phyloP scores from a whole-genome alignment of 1,284 basidiomycete genomes.

The Salmacisia buchloeana region DNA sequence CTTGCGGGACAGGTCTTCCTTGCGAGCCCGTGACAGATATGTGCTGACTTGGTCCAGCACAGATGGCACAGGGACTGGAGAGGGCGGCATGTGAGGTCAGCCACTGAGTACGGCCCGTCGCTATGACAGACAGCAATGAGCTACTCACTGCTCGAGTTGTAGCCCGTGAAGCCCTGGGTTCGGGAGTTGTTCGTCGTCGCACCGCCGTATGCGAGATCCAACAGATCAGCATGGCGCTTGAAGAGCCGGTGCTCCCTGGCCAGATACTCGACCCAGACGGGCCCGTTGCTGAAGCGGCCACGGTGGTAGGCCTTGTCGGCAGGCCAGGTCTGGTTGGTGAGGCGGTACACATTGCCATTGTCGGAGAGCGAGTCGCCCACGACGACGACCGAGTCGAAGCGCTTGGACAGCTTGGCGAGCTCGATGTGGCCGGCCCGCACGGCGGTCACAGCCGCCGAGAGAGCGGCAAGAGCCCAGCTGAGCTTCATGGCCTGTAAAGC shows the following conservation, averaged over 20 bases:
- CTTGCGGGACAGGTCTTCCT: conserved; percentile 1
- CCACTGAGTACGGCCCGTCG: not conserved
- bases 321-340: conserved; percentile 28
- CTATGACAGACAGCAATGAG: not conserved
- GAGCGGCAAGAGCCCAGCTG: too few species aligned
- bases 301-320: conserved; percentile 20
- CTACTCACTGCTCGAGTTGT: conserved; percentile 10
- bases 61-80: conserved; percentile 17
- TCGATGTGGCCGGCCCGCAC: too few species aligned
- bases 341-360: conserved; percentile 26
- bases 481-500: too few species aligned
- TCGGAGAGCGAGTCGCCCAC: conserved; percentile 30
- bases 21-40: conserved; percentile 11
- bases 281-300: conserved; percentile 28
- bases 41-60: conserved; percentile 14
- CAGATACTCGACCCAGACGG: conserved; percentile 24
- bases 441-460: too few species aligned
- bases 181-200: conserved; percentile 25
- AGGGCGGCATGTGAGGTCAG: not conserved
- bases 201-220: conserved; percentile 25
- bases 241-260: conserved; percentile 11
- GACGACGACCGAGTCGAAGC: conserved; percentile 15
- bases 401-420: not conserved
- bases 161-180: conserved; percentile 20
- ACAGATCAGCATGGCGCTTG: not conserved